Evolutionary conservation across 495 filamentous ascomycete species (phyloP), one percentile per base, ranked within the genome.

Genomic region (Zalerion maritima): DNA sequence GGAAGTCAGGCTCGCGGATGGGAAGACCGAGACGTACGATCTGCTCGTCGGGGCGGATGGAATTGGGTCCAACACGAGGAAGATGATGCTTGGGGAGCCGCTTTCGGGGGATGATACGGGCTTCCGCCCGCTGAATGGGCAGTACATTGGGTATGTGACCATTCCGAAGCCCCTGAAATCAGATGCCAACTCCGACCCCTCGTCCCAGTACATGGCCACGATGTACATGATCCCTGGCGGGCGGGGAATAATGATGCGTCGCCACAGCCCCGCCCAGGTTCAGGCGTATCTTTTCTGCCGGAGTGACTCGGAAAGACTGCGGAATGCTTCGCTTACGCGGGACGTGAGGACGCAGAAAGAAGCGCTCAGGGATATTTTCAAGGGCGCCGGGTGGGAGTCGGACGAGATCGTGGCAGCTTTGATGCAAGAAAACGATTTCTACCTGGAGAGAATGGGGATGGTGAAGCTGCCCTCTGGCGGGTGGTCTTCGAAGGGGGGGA

Each of bases 1-100:
- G 4, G 34, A 51, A 0, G 63, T 67, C 3, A 28, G n/a, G 1
- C 60, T 68, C 32, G 36, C 38, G 1, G 36, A 60, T 26, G 57
- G 59, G 1, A 31, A 18, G 13, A 40, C 17, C 10, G 43, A 47
- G 1, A 29, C 17, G 0, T 70, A 52, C 34, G 63, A 71, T 42
- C 39, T 70, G 16, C 30, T 70, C 1, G 54, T 70, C 24, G 62
- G 46, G 6, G 62, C 61, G 1, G 66, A 71, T 46, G 67, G 67
- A 10, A 32, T 46, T 10, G 29, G 47, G 4, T 70, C 66, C 1
- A 42, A 34, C 3, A 66, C 52, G 2, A 49, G 65, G 3, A 46
- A 29, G 28, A 44, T 67, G 40, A 55, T 58, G 30, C 21, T 64
- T 8, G 52, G 39, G 6, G 48, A 50, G 5, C 38, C 32, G 5